phyloP scores from a whole-genome alignment of 2,329 filamentous ascomycete species.

The Hypoxylon sp. region DNA sequence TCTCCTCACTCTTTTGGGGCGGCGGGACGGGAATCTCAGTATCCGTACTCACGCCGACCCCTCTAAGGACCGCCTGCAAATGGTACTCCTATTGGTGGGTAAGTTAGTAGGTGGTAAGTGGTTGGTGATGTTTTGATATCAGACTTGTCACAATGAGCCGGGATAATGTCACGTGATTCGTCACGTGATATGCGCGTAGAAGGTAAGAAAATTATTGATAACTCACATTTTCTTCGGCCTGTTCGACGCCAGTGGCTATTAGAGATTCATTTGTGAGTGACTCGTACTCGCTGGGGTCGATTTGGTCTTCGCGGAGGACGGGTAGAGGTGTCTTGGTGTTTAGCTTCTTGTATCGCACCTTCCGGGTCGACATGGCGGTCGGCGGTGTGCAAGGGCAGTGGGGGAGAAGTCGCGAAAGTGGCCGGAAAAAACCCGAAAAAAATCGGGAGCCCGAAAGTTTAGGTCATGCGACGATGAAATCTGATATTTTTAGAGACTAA shows the following conservation, averaged over 20 bases:
- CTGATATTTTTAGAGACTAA: slow-evolving; percentile 67
- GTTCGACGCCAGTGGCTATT: slow-evolving; percentile 97
- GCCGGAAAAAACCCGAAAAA: slow-evolving; percentile 72
- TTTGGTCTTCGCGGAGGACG: slow-evolving; percentile 89
- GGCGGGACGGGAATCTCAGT: slow-evolving; percentile 75
- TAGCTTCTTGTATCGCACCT: slow-evolving; percentile 89
- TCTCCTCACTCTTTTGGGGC: slow-evolving; percentile 72
- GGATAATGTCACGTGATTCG: slow-evolving; percentile 56
- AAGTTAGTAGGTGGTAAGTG: slow-evolving; percentile 36
- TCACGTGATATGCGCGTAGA: slow-evolving; percentile 61
- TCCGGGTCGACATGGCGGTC: slow-evolving; percentile 71
- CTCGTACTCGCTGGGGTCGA: slow-evolving; percentile 89
- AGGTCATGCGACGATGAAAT: slow-evolving; percentile 64
- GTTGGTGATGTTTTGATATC: slow-evolving; percentile 20
- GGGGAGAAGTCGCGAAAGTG: slow-evolving; percentile 54
- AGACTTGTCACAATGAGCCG: slow-evolving; percentile 6
- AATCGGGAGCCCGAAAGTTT: slow-evolving; percentile 72
- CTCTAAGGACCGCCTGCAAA: slow-evolving; percentile 82
- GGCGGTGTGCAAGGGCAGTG: slow-evolving; percentile 46
- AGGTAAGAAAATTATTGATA: slow-evolving; percentile 49
- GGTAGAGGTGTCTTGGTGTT: slow-evolving; percentile 89
- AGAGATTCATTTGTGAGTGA: slow-evolving; percentile 82
- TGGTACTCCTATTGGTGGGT: slow-evolving; percentile 81
- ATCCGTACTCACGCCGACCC: slow-evolving; percentile 66
- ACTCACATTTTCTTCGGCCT: slow-evolving; percentile 96